Base-by-base conservation (phyloP, 2,329 filamentous ascomycete species). In the Alternaria brassicae region DNA sequence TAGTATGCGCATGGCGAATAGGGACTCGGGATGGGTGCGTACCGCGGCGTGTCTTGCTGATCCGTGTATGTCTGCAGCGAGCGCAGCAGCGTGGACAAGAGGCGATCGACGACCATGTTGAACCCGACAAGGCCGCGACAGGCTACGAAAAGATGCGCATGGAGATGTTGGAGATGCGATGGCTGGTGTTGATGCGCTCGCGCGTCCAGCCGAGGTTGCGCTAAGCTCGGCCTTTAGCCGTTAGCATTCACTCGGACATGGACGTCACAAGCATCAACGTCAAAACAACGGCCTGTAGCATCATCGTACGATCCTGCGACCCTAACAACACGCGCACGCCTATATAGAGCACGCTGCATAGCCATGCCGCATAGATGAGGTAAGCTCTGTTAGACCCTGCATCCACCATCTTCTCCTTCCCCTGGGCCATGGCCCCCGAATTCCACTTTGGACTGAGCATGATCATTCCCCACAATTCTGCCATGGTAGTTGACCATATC, bases 1-100 rank as follows among this genome's bases (percentile, higher is more conserved):
- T 25, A 74, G 68, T 58, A 56, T 51, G 66, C 53, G 59, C 73
- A 62, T 65, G 62, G 41, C 15, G 25, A n/a, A 21, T 55, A 32
- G 42, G 19, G 36, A 48, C 45, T 53, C 15, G 62, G 42, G 27
- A 42, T 37, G 42, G 27, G 41, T 37, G 56, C 77, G 65, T 79
- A 88, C 87, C 83, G 81, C 58, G 83, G 82, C 32, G 85, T 86
- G 77, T 89, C 86, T 73, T 87, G 82, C 60, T 85, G 82, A 49
- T 83, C 81, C 2, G 85, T 82, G 45, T 84, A 83, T 6, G 83
- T 83, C 71, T 88, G 86, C 37, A 89, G 78, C 30, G 86, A 86
- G 62, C 88, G 84, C 65, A 92, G 81, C 58, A 91, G 84, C 41
- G 86, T 87, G 64, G 86, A 88, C 58, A 92, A 83, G 53, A 91